A percentile compares a stretch with the other conserved stretches of the same genome.
These are phyloP conservation scores for Nematodospora anomalae DNA, from an alignment of 1,139 yeast species.

Conservation along the genomic window DNA sequence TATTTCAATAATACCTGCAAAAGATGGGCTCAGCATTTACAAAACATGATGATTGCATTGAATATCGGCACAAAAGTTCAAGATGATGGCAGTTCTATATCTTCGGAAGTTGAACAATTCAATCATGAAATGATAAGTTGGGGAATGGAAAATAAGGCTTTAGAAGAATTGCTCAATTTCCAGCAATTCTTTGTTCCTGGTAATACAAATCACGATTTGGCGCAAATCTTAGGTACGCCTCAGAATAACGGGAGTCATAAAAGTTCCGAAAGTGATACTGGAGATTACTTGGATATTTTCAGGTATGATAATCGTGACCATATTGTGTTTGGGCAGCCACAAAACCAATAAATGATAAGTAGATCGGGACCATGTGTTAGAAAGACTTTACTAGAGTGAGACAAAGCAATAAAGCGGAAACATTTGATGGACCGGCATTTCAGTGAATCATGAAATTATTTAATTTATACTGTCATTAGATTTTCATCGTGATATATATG, in stretches of 20 bases:
- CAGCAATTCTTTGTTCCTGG: slow-evolving; percentile 15
- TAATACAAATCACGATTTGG: slow-evolving; percentile 7
- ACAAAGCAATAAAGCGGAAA: no score
- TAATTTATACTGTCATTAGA: no score
- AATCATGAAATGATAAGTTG: slow-evolving; percentile 15
- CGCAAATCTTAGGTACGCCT: slow-evolving; percentile 4
- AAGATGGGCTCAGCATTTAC: slow-evolving; percentile 15
- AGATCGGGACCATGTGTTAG: no score
- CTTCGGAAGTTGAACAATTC: slow-evolving; percentile 11
- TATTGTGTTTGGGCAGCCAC: slow-evolving; percentile 8
- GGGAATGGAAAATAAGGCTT: slow-evolving; percentile 13
- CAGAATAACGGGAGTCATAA: neutral
- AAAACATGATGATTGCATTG: slow-evolving; percentile 15
- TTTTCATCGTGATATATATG: no score
- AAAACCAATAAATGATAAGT: neutral
- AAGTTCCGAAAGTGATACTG: neutral
- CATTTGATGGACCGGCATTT: no score
- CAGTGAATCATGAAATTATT: no score
- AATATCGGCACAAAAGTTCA: slow-evolving; percentile 3
- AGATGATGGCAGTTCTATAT: slow-evolving; percentile 5
- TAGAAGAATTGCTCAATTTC: slow-evolving; percentile 16
- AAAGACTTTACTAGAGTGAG: no score
- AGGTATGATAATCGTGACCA: slow-evolving; percentile 13
- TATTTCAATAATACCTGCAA: slow-evolving; percentile 14
- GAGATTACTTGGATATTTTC: slow-evolving; percentile 11